Percentiles rank a stretch among this genome's conserved stretches.
Conservation (phyloP, 192 early-diverging fungal genomes). For the Chytriomyces sp. region DNA sequence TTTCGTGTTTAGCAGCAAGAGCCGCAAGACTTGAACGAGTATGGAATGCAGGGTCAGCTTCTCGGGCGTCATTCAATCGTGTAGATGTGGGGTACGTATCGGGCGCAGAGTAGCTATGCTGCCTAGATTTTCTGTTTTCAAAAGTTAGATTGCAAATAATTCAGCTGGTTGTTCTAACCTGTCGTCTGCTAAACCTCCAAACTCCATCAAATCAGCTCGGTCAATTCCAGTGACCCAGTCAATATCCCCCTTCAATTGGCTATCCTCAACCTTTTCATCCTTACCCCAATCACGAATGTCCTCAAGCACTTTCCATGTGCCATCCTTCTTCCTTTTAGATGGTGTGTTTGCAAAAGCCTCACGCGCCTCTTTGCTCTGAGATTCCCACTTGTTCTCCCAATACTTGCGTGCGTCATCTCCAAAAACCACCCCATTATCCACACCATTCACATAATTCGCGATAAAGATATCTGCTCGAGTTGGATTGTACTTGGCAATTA, state of each 20-base stretch:
- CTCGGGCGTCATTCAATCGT: background rate
- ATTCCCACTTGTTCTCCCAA: background rate
- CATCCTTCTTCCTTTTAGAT: conserved; percentile 9
- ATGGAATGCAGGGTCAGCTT: conserved; percentile 3
- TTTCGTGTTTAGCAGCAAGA: background rate
- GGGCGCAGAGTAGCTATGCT: conserved; percentile 7
- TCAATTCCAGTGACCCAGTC: conserved; percentile 3
- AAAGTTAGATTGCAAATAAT: conserved; percentile 8
- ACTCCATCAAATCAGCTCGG: conserved; percentile 6
- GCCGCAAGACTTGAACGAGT: background rate
- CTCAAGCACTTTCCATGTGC: conserved; percentile 4
- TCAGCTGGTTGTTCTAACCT: background rate
- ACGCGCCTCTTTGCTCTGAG: conserved; percentile 10
- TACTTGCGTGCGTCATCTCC: background rate
- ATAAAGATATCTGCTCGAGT: background rate
- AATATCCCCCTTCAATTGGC: conserved; percentile 11
- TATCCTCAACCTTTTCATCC: conserved; percentile 17
- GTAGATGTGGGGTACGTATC: conserved; percentile 11
- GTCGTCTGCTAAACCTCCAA: conserved; percentile 9
- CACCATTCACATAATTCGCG: conserved; percentile 11
- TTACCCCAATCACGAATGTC: conserved; percentile 16
- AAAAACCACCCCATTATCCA: conserved; percentile 10
- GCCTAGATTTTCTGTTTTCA: conserved; percentile 13
- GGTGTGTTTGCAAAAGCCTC: conserved; percentile 7
- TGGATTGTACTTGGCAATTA: background rate